Percentiles rank a stretch among this genome's conserved stretches.
Evolutionary conservation across 768 basidiomycete species (phyloP).

Genomic region (Rhodosporidiobolus sp.): DNA sequence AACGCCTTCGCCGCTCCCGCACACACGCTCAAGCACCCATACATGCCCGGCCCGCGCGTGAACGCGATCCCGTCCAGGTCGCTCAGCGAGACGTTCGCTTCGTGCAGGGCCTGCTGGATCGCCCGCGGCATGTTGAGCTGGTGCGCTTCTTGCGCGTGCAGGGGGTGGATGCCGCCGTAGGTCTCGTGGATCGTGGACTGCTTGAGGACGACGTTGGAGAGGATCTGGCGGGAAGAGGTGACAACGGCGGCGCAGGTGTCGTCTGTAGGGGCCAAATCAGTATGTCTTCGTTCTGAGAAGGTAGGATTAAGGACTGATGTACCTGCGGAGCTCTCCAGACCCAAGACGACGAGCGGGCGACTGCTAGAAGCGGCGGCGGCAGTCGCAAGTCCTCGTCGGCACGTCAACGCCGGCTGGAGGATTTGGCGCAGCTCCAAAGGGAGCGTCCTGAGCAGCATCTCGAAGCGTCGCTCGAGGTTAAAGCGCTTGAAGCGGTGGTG

Average conservation of each 20-base stretch:
- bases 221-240: constrained; percentile 61
- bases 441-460: neutral
- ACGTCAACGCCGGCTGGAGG: neutral
- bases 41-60: constrained; percentile 71
- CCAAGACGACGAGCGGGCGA: constrained; percentile 34
- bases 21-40: constrained; percentile 74
- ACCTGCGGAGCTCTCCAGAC: constrained; percentile 40
- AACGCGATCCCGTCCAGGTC: constrained; percentile 85
- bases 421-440: neutral
- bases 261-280: constrained; percentile 52
- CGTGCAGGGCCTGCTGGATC: constrained; percentile 63
- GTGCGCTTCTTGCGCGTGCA: constrained; percentile 62
- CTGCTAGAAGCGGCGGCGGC: no score
- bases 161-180: constrained; percentile 49
- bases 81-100: constrained; percentile 60
- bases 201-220: constrained; percentile 81
- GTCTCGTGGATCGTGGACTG: constrained; percentile 59
- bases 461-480: no score
- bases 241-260: constrained; percentile 91
- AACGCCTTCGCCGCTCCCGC: constrained; percentile 80
- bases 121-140: constrained; percentile 78
- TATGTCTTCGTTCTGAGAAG: no score
- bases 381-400: neutral
- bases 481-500: neutral
- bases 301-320: no score